Evolutionary conservation across 768 basidiomycete species (phyloP).

Genomic region (Termitomyces sp.): DNA sequence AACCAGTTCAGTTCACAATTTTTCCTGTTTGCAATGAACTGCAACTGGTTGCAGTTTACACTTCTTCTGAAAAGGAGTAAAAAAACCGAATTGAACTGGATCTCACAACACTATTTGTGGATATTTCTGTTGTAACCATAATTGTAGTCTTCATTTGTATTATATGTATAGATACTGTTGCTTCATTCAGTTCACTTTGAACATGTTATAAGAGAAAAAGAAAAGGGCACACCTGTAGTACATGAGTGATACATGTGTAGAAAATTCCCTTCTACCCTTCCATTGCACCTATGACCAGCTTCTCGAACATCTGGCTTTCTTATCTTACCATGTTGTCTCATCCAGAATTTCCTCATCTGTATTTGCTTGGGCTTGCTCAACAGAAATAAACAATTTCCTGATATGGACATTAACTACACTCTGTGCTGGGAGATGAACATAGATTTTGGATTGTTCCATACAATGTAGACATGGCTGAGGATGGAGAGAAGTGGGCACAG

Average conservation of each 20-base stretch:
- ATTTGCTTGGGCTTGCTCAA: constrained; percentile 57
- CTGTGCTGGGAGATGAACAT: constrained; percentile 39
- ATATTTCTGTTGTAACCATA: no score
- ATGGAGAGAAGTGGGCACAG: constrained; percentile 53
- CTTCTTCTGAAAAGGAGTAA: no score
- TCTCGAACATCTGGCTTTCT: constrained; percentile 55
- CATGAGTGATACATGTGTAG: constrained; percentile 63
- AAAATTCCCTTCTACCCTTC: constrained; percentile 44
- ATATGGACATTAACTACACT: constrained; percentile 59
- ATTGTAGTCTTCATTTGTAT: no score
- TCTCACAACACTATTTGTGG: no score
- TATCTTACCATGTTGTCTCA: constrained; percentile 40
- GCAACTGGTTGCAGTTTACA: no score
- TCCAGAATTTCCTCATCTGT: constrained; percentile 46
- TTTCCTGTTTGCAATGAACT: no score
- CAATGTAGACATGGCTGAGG: constrained; percentile 16
- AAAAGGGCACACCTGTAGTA: constrained; percentile 42
- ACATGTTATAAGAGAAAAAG: background rate
- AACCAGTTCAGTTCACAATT: no score
- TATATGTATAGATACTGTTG: constrained; percentile 74
- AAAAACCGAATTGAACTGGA: no score
- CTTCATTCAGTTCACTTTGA: background rate
- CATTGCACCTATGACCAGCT: constrained; percentile 49
- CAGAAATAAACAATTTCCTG: constrained; percentile 73
- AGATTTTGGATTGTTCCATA: constrained; percentile 52